A percentile compares a stretch with the other conserved stretches of the same genome.
phyloP scores from a whole-genome alignment of 1,284 basidiomycete species.

The Vanrija humicola region DNA sequence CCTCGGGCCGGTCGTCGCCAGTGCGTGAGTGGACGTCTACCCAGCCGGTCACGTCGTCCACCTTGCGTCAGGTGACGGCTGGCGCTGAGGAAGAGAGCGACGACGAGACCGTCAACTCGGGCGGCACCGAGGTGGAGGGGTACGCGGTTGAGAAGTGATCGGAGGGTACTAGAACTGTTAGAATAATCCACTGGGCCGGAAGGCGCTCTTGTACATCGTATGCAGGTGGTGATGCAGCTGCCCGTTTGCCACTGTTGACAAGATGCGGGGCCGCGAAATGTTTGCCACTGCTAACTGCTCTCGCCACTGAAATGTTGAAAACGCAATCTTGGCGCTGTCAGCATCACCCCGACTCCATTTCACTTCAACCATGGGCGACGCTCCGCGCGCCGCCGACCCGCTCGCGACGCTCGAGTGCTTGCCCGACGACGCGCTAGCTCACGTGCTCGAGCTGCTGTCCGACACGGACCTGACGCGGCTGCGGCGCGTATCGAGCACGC shows the following conservation, averaged over 20 bases:
- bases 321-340: not conserved
- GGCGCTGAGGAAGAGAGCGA: not conserved
- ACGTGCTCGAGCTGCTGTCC: slow-evolving; percentile 26
- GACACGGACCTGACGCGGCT: slow-evolving; percentile 21
- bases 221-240: too few species aligned
- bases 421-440: slow-evolving; percentile 37
- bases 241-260: too few species aligned
- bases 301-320: too few species aligned
- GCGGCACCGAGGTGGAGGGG: not conserved
- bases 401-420: slow-evolving; percentile 26
- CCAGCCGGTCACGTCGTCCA: too few species aligned
- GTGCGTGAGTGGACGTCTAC: not conserved
- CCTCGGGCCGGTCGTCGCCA: not conserved
- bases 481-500: slow-evolving; percentile 7
- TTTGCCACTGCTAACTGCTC: too few species aligned
- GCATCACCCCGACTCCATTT: not conserved
- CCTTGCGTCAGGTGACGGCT: too few species aligned
- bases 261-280: too few species aligned
- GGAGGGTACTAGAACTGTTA: too few species aligned
- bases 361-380: not conserved
- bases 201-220: too few species aligned
- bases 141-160: not conserved
- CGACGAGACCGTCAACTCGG: not conserved
- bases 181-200: too few species aligned
- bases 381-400: not conserved